Conservation (phyloP, 257 asterid genomes). For the Solanum paucissectum region DNA sequence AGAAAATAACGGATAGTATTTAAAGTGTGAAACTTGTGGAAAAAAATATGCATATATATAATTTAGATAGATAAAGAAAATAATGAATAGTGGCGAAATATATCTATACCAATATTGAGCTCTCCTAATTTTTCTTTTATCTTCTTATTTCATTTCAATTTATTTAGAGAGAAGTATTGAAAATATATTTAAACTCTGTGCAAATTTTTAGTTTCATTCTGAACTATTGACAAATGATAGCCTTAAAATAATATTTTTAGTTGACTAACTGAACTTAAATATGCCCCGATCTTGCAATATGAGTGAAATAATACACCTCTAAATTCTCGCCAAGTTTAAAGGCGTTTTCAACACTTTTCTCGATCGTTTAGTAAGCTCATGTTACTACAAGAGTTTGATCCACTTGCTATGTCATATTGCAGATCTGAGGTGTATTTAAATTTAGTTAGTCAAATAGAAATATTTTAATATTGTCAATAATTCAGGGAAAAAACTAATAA, state of each 20-base stretch:
- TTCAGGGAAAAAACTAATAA: too few relatives aligned
- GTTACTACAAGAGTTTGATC: neutral
- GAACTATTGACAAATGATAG: neutral
- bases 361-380: neutral
- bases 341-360: too few relatives aligned
- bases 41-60: too few relatives aligned
- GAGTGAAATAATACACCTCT: neutral
- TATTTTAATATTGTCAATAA: too few relatives aligned
- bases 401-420: neutral
- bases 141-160: neutral
- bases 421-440: fast-evolving
- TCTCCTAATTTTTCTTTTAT: neutral
- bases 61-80: too few relatives aligned
- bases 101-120: neutral
- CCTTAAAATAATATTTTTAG: too few relatives aligned
- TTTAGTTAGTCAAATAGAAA: neutral
- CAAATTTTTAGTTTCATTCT: neutral
- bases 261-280: neutral
- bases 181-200: too few relatives aligned
- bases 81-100: neutral
- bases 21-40: neutral
- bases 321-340: neutral
- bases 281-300: neutral
- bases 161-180: neutral
- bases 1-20: neutral